Evolutionary conservation across 2,329 filamentous ascomycete genomes (phyloP), one percentile per base, ranked within the genome.

Genomic region (Bipolaris bicolor): DNA sequence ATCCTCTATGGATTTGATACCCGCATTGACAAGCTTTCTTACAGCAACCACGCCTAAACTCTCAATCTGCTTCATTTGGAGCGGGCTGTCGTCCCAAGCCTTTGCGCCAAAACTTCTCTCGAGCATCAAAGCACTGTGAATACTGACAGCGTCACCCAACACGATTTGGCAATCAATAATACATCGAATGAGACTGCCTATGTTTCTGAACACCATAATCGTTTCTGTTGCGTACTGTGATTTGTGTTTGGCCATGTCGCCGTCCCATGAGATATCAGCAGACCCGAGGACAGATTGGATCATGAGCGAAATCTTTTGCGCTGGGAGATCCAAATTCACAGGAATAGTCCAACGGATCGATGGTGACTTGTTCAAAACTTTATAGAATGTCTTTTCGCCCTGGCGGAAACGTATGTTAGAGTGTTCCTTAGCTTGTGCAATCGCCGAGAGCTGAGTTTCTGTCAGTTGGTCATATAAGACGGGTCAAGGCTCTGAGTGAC

Each of bases 31-130:
- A 41, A 98, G 82, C 72, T 90, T 95, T 36, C 89, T 84, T 62
- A 91, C 87, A n/a, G 86, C 84, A 1, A 88, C 90, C 4, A 86
- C 80, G 0, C 95, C 95, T 59, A 98, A 85, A 2, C 87, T 85
- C 0, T 90, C 86, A 1, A 99, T 83, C 73, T 98, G 94, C 58
- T 90, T 89, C 69, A 99, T 84, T 64, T 97, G 90, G 20, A 89
- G 81, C 0, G 90, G 86, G 2, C 88, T 90, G 33, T 90, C 87
- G 68, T 99, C 95, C 95, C 93, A 97, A 1, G 83, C 83, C 57
- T 84, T 85, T 1, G 92, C 90, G 20, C 86, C 84, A 49, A 98
- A 78, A 62, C 91, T 92, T 55, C 94, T 84, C 46, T 89, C 84
- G 5, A 98, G 83, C 68, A 94, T 90, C 1, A 98, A 82, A 5